A percentile compares a stretch with the other conserved stretches of the same genome.
phyloP scores from a whole-genome alignment of 768 basidiomycete species.

The Calvatia gigantea region DNA sequence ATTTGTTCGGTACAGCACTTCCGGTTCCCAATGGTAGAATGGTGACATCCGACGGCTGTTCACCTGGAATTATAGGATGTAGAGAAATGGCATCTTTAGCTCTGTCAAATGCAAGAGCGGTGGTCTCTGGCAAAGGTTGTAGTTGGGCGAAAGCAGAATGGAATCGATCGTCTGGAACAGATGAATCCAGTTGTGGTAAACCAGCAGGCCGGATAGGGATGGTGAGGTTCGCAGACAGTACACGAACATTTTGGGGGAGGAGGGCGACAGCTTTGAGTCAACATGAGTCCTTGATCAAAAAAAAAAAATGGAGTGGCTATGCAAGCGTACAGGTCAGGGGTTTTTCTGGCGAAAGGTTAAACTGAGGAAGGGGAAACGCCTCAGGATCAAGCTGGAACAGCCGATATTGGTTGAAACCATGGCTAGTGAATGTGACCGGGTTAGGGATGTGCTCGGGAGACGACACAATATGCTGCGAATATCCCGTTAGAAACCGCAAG shows the following conservation, averaged over 20 bases:
- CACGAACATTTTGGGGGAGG: constrained; percentile 43
- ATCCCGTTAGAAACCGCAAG: constrained; percentile 3
- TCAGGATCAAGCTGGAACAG: constrained; percentile 67
- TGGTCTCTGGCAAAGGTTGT: constrained; percentile 24
- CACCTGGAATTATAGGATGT: constrained; percentile 6
- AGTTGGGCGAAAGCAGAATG: constrained; percentile 30
- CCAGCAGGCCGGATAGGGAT: constrained; percentile 46
- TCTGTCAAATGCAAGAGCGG: constrained; percentile 34
- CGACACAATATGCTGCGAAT: constrained; percentile 67
- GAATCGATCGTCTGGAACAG: constrained; percentile 32
- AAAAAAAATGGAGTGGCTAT: neutral
- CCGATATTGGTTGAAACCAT: constrained; percentile 67
- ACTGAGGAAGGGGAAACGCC: constrained; percentile 71
- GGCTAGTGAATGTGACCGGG: constrained; percentile 70
- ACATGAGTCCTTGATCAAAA: neutral
- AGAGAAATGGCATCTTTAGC: constrained; percentile 32
- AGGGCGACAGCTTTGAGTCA: constrained; percentile 32
- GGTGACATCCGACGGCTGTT: constrained; percentile 32
- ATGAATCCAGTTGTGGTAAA: constrained; percentile 33
- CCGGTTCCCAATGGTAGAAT: constrained; percentile 86
- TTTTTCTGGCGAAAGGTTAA: constrained; percentile 37
- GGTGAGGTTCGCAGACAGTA: constrained; percentile 39
- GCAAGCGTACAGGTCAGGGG: constrained; percentile 34
- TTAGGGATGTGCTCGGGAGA: constrained; percentile 60
- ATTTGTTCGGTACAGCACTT: constrained; percentile 80